Evolutionary conservation across 768 basidiomycete species (phyloP), one percentile per base, ranked within the genome.

Genomic region (Pleurotus tuber-regium): DNA sequence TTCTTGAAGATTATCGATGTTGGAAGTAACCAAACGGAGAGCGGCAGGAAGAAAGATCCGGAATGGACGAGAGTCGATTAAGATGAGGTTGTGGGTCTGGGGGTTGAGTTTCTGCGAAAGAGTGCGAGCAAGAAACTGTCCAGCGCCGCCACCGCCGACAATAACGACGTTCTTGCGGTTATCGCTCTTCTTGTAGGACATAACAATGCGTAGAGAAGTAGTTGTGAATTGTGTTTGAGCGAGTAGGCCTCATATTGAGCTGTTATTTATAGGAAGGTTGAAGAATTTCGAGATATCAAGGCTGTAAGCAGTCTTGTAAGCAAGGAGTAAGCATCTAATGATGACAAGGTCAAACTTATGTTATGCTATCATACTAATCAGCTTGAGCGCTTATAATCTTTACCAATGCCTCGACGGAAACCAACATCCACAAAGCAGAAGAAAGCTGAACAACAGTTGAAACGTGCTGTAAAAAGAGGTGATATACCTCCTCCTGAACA

Each of bases 391-490:
- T n/a, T n/a, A n/a, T n/a, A n/a, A n/a, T n/a, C n/a, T n/a, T n/a
- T n/a, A n/a, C n/a, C 35, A 38, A 38, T 38, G 73, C 63, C 70
- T 56, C 76, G 79, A 31, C 69, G 70, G 42, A 79, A 77, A 60
- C 75, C 83, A n/a, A 74, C 71, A 8, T 88, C 86, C 0, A 77
- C 75, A 33, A 87, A 83, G 51, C 75, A 87, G 60, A 84, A 83
- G 57, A 90, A 86, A 55, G 83, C 79, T 1, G 80, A 89, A 52
- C 75, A 84, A 6, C 83, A 90, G 63, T 77, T 84, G 43, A 91
- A 89, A 60, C 86, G 92, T 19, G 92, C 93, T 3, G 68, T 87
- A 26, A 95, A 95, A 65, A 84, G 92, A 26, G 92, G 89, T 3
- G 89, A 90, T 56, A 65, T 73, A 2, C 68, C 75, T 11, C 55